phyloP scores from a whole-genome alignment of 352 stramenopile species.

The Pythium vanterpoolii region DNA sequence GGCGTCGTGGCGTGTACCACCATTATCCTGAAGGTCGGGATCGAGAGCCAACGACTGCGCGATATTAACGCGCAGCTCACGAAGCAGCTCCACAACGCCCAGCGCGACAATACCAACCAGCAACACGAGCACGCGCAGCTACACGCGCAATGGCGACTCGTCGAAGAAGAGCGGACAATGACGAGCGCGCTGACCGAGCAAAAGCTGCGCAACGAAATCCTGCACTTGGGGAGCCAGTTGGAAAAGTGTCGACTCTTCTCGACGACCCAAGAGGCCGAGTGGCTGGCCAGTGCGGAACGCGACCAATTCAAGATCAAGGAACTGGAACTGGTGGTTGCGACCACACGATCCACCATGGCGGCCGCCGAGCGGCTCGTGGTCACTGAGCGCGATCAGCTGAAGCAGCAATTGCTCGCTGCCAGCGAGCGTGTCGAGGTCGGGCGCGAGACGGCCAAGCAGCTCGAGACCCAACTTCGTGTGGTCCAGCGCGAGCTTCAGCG shows the following conservation, averaged over 20 bases:
- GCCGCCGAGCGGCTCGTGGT: conserved; percentile 32
- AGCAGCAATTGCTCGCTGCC: conserved; percentile 44
- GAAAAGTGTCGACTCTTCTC: conserved; percentile 44
- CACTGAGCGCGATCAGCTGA: conserved; percentile 46
- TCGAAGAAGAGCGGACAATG: conserved; percentile 39
- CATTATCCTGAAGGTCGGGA: conserved; percentile 22
- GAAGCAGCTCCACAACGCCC: conserved; percentile 19
- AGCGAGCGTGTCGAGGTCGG: conserved; percentile 43
- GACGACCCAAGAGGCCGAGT: conserved; percentile 32
- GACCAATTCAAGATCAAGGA: conserved; percentile 33
- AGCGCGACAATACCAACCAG: conserved; percentile 19
- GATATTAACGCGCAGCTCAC: conserved; percentile 7
- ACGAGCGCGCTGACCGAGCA: conserved; percentile 46
- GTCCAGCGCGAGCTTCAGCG: conserved; percentile 47
- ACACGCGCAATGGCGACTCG: conserved; percentile 27
- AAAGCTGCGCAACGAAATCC: conserved; percentile 60
- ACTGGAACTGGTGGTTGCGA: conserved; percentile 34
- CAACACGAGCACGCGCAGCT: conserved; percentile 17
- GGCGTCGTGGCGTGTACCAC: conserved; percentile 13
- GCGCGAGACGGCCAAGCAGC: conserved; percentile 28
- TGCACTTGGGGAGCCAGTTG: conserved; percentile 53
- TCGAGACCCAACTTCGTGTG: conserved; percentile 42
- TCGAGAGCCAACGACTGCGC: conserved; percentile 23
- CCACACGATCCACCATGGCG: conserved; percentile 36
- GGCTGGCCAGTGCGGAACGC: conserved; percentile 28